Base-by-base conservation (phyloP, 1,284 basidiomycete genomes). In the Coniferiporia weirii region DNA sequence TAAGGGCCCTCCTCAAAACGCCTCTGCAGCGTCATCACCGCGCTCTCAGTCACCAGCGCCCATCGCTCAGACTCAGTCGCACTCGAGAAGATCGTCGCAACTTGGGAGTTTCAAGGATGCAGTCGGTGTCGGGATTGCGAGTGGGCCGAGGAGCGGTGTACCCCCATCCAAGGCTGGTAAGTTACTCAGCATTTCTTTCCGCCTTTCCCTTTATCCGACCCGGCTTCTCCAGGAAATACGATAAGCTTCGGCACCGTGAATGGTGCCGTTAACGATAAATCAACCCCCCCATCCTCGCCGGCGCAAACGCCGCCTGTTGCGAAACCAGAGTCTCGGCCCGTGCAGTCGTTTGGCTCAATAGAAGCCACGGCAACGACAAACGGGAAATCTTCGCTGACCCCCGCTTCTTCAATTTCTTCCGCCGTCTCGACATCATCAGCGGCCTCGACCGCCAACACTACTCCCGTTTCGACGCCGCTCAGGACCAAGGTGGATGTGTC, bases 221-320 rank as follows among this genome's bases (percentile, higher is more conserved):
- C 6, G 13, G 10, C 36, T 48, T 5, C 54, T 51, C 36, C 61
- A 89, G 85, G 79, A 66, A 81, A 83, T 60, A 73, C 80, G 61
- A 84, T 88, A 65, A 90, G 81, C 64, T 94, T 94, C 75, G 92
- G 92, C 66, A 93, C 92, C 48, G 90, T 94, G 17, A 64, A 51
- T 78, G 83, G 57, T 19, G 12, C 51, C 22, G 43, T 45, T 19
- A 50, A 38, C 36, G 57, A 59, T 20, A 59, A 87, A 71, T 83
- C 89, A 72, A 77, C 75, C 64, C 81, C 84, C 56, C 79, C 85
- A 63, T 83, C 87, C 65, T 85, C 86, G 53, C 86, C 86, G 36
- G 84, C 89, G 45, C 83, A 84, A 54, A 71, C 80, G 46, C 84
- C 88, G 22, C 59, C 65, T 52, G 46, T 56, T 13, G 38, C 59